phyloP scores from a whole-genome alignment of 2,329 filamentous ascomycete genomes.

The Domatiomyces catenatus region DNA sequence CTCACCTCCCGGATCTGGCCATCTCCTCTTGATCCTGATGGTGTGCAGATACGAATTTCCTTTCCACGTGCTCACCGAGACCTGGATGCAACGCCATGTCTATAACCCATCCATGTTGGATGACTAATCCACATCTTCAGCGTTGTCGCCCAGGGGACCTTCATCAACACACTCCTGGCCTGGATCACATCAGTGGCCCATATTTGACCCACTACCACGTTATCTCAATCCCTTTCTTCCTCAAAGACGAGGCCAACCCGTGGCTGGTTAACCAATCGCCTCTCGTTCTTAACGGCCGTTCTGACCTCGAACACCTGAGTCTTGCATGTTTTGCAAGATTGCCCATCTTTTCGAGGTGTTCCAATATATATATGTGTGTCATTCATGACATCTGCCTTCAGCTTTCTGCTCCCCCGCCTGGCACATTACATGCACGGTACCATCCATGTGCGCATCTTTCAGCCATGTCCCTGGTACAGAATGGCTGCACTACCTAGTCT shows the following conservation, averaged over 20 bases:
- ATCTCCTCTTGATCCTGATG: constrained; percentile 3
- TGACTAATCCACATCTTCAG: constrained; percentile 21
- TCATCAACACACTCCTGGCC: constrained; percentile 19
- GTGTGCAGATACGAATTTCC: not conserved
- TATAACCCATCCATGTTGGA: constrained; percentile 22
- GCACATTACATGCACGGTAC: constrained; percentile 18
- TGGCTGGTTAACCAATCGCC: not conserved
- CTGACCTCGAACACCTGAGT: too few species aligned
- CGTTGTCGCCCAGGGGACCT: constrained; percentile 18
- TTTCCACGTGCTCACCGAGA: not conserved
- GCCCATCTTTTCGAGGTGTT: too few species aligned
- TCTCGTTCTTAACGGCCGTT: not conserved
- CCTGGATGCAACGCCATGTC: constrained; percentile 8
- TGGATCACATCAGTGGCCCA: constrained; percentile 22
- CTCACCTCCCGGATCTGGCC: constrained; percentile 6
- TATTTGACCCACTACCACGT: constrained; percentile 20
- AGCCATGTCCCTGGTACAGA: constrained; percentile 11
- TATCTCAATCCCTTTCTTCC: constrained; percentile 1
- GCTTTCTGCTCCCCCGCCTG: constrained; percentile 14
- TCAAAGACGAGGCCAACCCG: constrained; percentile 1
- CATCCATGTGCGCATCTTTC: constrained; percentile 22
- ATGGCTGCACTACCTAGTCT: constrained; percentile 11
- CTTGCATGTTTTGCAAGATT: too few species aligned
- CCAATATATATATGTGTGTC: too few species aligned
- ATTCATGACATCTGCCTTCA: constrained; percentile 1